Percentiles rank a stretch among this genome's conserved stretches.
Evolutionary conservation across 1,284 basidiomycete genomes (phyloP).

Genomic region (Microbotryomycetes sp.): DNA sequence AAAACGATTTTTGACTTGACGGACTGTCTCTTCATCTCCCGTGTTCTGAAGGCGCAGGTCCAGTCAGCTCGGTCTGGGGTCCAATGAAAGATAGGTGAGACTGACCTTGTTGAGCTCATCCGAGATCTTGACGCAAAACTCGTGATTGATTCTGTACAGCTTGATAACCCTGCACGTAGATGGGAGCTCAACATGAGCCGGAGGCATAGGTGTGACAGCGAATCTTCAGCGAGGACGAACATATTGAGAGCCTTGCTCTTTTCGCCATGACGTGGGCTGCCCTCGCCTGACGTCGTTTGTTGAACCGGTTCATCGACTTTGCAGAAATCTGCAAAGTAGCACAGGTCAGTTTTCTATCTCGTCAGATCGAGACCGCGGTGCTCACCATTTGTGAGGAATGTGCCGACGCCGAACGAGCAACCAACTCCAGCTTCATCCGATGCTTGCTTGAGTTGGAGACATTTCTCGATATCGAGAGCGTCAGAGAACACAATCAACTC

Average conservation of each 20-base stretch:
- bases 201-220: not conserved
- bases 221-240: constrained; percentile 40
- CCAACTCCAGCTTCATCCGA: constrained; percentile 67
- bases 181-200: not conserved
- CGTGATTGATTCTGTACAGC: constrained; percentile 62
- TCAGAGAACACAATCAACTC: constrained; percentile 77
- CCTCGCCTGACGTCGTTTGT: constrained; percentile 15
- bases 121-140: constrained; percentile 81
- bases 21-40: constrained; percentile 40
- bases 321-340: constrained; percentile 17
- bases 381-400: constrained; percentile 70
- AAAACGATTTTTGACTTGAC: constrained; percentile 39
- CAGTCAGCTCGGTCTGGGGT: not conserved
- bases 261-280: constrained; percentile 3
- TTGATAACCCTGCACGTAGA: constrained; percentile 57
- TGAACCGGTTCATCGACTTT: constrained; percentile 10
- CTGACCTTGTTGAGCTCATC: constrained; percentile 81
- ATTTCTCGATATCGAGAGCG: constrained; percentile 63
- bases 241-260: constrained; percentile 76
- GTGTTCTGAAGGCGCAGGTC: constrained; percentile 38
- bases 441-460: constrained; percentile 61
- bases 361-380: not conserved
- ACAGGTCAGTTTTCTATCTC: too few species aligned
- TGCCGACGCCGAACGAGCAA: constrained; percentile 84
- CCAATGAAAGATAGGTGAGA: not conserved